These are phyloP conservation scores for Albizia julibrissin DNA, from an alignment of 306 rosid genomes.

Conservation along the genomic window DNA sequence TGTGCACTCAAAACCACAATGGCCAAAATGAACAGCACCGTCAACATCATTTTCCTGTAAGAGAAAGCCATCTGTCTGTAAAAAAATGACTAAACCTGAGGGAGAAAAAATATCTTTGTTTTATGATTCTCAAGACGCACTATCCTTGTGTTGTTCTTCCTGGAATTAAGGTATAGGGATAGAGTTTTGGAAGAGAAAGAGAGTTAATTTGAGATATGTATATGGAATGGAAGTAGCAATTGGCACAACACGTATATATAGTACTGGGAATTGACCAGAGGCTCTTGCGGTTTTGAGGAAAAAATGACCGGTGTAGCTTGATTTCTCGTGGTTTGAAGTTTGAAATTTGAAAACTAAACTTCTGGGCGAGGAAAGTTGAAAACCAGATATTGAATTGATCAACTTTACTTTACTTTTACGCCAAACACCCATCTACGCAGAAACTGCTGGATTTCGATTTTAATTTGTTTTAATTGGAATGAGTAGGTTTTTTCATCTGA, in stretches of 20 bases:
- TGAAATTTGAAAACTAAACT: neutral
- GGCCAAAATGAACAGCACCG: slow-evolving; percentile 12
- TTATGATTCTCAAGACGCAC: neutral
- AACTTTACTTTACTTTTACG: neutral
- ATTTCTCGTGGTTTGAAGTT: slow-evolving; percentile 5
- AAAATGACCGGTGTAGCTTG: neutral
- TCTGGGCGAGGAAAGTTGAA: neutral
- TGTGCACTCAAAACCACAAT: slow-evolving; percentile 18
- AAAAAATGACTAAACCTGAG: neutral
- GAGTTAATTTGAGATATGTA: neutral
- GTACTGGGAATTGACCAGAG: neutral
- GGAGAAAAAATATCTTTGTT: neutral
- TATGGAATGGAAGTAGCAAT: neutral
- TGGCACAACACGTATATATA: neutral
- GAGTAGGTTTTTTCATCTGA: neutral
- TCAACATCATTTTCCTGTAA: slow-evolving; percentile 25
- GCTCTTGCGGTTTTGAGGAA: neutral
- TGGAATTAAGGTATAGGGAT: neutral
- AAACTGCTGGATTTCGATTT: neutral
- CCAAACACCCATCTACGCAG: slow-evolving; percentile 2
- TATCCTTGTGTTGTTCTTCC: too few species aligned
- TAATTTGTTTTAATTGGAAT: neutral
- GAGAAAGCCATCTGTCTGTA: slow-evolving; percentile 22
- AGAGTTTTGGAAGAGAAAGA: neutral
- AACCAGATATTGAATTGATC: neutral